Evolutionary conservation across 2,329 filamentous ascomycete genomes (phyloP).

Genomic region (Rhexocercosporidium sp.): DNA sequence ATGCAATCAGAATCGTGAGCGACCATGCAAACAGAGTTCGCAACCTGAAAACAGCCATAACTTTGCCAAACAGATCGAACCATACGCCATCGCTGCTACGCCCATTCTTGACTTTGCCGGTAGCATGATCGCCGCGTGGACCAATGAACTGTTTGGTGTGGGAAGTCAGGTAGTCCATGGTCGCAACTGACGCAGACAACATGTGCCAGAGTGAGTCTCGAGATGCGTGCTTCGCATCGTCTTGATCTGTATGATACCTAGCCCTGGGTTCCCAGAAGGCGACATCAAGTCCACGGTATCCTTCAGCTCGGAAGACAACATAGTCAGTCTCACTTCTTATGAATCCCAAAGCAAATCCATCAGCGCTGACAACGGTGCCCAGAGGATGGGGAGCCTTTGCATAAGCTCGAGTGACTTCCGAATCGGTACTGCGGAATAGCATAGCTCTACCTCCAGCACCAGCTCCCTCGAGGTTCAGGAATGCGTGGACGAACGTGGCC

Average conservation of each 20-base stretch:
- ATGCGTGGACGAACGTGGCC: slow-evolving; percentile 80
- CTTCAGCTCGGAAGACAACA: slow-evolving; percentile 78
- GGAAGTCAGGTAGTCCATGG: slow-evolving; percentile 72
- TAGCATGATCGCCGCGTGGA: slow-evolving; percentile 56
- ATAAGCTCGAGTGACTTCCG: slow-evolving; percentile 83
- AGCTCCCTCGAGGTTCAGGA: slow-evolving; percentile 93
- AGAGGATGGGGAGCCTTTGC: slow-evolving; percentile 75
- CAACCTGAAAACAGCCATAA: slow-evolving; percentile 79
- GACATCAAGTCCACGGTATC: slow-evolving; percentile 86
- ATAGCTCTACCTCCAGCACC: slow-evolving; percentile 88
- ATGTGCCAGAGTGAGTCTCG: slow-evolving; percentile 84
- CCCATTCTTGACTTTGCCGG: slow-evolving; percentile 69
- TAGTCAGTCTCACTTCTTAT: slow-evolving; percentile 92
- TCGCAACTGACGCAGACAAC: slow-evolving; percentile 82
- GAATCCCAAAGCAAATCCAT: slow-evolving; percentile 80
- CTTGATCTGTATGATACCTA: slow-evolving; percentile 89
- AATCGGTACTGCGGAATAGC: slow-evolving; percentile 86
- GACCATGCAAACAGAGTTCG: slow-evolving; percentile 88
- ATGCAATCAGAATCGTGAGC: slow-evolving; percentile 79
- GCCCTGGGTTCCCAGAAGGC: slow-evolving; percentile 88
- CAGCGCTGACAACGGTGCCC: slow-evolving; percentile 79
- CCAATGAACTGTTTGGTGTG: slow-evolving; percentile 71
- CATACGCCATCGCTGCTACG: slow-evolving; percentile 76
- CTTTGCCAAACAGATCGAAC: slow-evolving; percentile 88
- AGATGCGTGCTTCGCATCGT: slow-evolving; percentile 82